Evolutionary conservation across 371 early-diverging fungal species (phyloP).

Genomic region (Actinomucor elegans): DNA sequence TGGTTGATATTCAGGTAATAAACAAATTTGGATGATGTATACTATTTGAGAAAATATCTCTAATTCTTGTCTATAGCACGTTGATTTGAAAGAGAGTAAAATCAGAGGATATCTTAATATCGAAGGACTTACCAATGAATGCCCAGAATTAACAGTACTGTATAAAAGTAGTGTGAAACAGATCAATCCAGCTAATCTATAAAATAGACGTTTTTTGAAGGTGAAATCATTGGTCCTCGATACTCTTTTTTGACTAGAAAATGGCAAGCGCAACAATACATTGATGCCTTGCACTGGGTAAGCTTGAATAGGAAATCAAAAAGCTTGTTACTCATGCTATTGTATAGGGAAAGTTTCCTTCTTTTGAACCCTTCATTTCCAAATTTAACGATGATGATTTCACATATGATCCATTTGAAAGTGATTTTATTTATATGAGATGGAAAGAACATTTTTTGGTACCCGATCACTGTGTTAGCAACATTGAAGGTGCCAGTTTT

Average conservation of each 20-base stretch:
- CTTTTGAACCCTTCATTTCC: slow-evolving; percentile 55
- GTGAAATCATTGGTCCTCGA: slow-evolving; percentile 79
- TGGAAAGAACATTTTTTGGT: slow-evolving; percentile 97
- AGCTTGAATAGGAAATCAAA: too few relatives aligned
- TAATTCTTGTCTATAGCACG: slow-evolving; percentile 53
- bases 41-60: neutral
- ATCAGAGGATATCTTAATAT: slow-evolving; percentile 83
- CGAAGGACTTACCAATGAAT: slow-evolving; percentile 77
- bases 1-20: slow-evolving; percentile 76
- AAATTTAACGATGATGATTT: slow-evolving; percentile 69
- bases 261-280: slow-evolving; percentile 81
- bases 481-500: slow-evolving; percentile 89
- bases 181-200: too few relatives aligned
- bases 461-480: slow-evolving; percentile 86
- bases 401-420: slow-evolving; percentile 59
- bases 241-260: slow-evolving; percentile 80
- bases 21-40: too few relatives aligned
- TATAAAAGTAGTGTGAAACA: too few relatives aligned
- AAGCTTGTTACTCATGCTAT: neutral
- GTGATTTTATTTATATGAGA: slow-evolving; percentile 89
- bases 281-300: slow-evolving; percentile 85
- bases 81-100: slow-evolving; percentile 71
- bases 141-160: slow-evolving; percentile 51
- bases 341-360: slow-evolving; percentile 22
- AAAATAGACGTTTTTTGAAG: slow-evolving; percentile 79